Percentiles rank a stretch among this genome's conserved stretches.
Conservation (phyloP, 345 rosid species). For the Salix dunnii region DNA sequence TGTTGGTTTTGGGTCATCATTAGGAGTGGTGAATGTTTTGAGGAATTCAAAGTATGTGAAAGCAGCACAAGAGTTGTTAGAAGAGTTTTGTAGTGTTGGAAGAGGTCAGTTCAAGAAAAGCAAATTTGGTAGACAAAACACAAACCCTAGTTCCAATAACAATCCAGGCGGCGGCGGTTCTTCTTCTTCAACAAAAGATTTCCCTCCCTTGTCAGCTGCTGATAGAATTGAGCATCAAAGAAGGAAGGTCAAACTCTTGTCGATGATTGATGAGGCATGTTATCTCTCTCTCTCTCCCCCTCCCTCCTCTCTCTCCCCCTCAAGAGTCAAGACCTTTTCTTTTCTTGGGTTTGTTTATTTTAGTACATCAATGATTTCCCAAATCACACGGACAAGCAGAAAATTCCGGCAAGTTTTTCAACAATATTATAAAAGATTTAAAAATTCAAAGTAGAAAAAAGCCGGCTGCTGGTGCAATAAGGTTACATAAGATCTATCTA, state of each 20-base stretch:
- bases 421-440: constrained; percentile 6
- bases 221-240: constrained; percentile 95
- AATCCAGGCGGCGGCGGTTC: constrained; percentile 37
- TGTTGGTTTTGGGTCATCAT: constrained; percentile 55
- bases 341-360: constrained; percentile 3
- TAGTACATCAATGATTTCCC: constrained; percentile 16
- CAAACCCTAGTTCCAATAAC: constrained; percentile 58
- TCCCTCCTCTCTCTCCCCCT: constrained; percentile 11
- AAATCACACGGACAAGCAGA: constrained; percentile 22
- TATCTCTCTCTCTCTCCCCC: constrained; percentile 22
- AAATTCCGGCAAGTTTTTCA: constrained; percentile 20
- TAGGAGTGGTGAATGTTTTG: constrained; percentile 55
- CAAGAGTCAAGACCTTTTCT: constrained; percentile 26
- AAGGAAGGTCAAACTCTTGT: constrained; percentile 83
- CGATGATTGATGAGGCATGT: constrained; percentile 99
- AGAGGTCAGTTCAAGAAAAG: constrained; percentile 71
- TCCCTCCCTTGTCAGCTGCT: constrained; percentile 62
- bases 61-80: constrained; percentile 81
- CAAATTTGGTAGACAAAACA: constrained; percentile 39
- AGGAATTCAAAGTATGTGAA: constrained; percentile 74
- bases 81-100: constrained; percentile 93
- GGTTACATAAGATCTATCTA: constrained; percentile 38
- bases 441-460: constrained; percentile 20
- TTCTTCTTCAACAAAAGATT: constrained; percentile 51
- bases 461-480: constrained; percentile 60